Evolutionary conservation across 768 basidiomycete species (phyloP).

Genomic region (Cystofilobasidium capitatum): DNA sequence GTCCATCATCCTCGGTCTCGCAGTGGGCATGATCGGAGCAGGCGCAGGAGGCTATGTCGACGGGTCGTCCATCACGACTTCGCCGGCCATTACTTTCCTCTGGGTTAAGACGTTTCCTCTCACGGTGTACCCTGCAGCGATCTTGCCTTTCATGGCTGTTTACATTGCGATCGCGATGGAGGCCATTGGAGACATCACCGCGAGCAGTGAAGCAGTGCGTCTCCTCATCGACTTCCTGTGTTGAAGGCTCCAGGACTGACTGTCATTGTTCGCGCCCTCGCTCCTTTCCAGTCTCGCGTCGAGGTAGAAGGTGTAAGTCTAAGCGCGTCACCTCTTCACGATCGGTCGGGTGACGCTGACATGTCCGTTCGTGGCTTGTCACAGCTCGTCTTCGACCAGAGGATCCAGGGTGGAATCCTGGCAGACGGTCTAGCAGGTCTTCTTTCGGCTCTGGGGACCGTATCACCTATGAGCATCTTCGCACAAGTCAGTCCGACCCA

Average conservation of each 20-base stretch:
- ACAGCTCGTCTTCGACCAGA: conserved; percentile 58
- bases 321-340: neutral
- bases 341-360: neutral
- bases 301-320: conserved; percentile 50
- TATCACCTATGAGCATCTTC: conserved; percentile 53
- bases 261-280: too few species aligned
- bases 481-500: neutral
- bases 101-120: conserved; percentile 65
- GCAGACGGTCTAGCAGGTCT: conserved; percentile 73
- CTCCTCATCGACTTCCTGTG: too few species aligned
- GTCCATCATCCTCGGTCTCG: conserved; percentile 54
- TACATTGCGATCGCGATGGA: conserved; percentile 71
- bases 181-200: conserved; percentile 65
- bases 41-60: conserved; percentile 72
- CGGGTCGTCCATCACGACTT: conserved; percentile 52
- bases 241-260: too few species aligned
- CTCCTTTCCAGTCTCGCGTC: conserved; percentile 47
- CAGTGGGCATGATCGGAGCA: conserved; percentile 69
- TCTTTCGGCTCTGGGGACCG: conserved; percentile 67
- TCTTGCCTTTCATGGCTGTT: conserved; percentile 45
- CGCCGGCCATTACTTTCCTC: conserved; percentile 71
- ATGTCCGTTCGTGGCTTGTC: neutral
- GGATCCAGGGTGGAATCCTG: conserved; percentile 73
- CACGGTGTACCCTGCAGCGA: conserved; percentile 60
- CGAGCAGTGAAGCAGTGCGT: conserved; percentile 57